These are phyloP conservation scores for Fusarium caatingaense DNA, from an alignment of 2,329 filamentous ascomycete genomes.

Conservation along the genomic window DNA sequence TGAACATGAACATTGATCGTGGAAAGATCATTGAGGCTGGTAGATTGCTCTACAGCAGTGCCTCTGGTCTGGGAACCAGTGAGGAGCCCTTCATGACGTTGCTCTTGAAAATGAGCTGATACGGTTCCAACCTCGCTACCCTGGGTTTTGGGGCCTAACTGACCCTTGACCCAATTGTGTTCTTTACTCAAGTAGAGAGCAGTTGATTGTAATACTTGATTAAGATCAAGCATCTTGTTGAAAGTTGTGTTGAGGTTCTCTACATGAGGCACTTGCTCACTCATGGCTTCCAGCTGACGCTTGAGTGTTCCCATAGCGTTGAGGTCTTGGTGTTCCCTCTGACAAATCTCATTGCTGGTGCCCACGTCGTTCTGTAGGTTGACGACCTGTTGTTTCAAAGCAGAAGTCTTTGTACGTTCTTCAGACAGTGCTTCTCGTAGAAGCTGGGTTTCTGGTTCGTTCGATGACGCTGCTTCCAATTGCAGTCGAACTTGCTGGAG, in stretches of 20 bases:
- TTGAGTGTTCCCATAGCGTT: constrained; percentile 43
- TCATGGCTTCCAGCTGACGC: constrained; percentile 41
- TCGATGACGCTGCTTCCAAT: constrained; percentile 8
- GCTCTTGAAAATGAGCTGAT: not conserved
- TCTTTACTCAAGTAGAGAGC: constrained; percentile 47
- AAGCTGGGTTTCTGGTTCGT: not conserved
- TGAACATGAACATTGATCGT: constrained; percentile 2
- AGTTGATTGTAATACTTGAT: constrained; percentile 46
- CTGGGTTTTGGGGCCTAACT: constrained; percentile 27
- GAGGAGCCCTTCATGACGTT: not conserved
- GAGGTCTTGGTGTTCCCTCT: constrained; percentile 48
- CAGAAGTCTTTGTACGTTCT: constrained; percentile 18
- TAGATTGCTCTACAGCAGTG: not conserved
- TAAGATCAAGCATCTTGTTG: constrained; percentile 45
- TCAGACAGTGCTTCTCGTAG: constrained; percentile 18
- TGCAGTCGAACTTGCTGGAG: constrained; percentile 38
- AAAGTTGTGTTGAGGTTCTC: constrained; percentile 44
- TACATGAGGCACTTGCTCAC: constrained; percentile 41
- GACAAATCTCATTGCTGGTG: constrained; percentile 34
- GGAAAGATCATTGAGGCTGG: not conserved
- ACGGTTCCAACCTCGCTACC: not conserved
- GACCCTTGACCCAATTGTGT: constrained; percentile 46
- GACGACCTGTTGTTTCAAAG: constrained; percentile 37
- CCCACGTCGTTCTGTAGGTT: constrained; percentile 39
- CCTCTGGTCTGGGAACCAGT: not conserved